phyloP scores from a whole-genome alignment of 306 rosid genomes.

The Hippophae gyantsensis region DNA sequence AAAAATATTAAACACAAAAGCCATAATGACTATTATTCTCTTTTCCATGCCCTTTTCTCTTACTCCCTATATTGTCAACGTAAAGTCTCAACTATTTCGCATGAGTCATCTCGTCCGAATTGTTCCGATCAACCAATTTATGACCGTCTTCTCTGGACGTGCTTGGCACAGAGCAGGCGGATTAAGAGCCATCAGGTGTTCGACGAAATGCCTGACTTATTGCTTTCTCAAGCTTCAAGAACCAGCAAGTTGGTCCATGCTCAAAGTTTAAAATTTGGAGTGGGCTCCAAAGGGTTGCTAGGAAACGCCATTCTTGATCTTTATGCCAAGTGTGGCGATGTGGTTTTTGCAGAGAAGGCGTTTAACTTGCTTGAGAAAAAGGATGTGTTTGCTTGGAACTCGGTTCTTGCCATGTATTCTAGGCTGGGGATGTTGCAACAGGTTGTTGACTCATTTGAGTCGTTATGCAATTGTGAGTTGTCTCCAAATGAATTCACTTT shows the following conservation, averaged over 20 bases:
- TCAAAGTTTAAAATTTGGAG: slow-evolving; percentile 29
- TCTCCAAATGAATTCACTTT: slow-evolving; percentile 46
- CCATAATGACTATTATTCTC: too few species aligned
- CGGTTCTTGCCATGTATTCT: slow-evolving; percentile 48
- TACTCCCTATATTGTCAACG: neutral
- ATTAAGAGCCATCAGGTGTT: slow-evolving; percentile 27
- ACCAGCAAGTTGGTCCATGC: slow-evolving; percentile 34
- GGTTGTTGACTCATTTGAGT: slow-evolving; percentile 31
- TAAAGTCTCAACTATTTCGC: slow-evolving; percentile 1
- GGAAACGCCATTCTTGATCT: slow-evolving; percentile 45
- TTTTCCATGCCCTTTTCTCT: too few species aligned
- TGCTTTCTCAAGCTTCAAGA: slow-evolving; percentile 26
- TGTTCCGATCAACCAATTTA: neutral
- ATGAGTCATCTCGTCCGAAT: slow-evolving; percentile 4
- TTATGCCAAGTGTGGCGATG: slow-evolving; percentile 45
- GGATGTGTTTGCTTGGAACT: slow-evolving; percentile 55
- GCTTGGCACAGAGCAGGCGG: slow-evolving; percentile 32
- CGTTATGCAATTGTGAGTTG: slow-evolving; percentile 22
- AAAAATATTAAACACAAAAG: too few species aligned
- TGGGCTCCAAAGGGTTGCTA: slow-evolving; percentile 34
- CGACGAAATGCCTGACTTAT: slow-evolving; percentile 30
- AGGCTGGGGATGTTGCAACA: slow-evolving; percentile 21
- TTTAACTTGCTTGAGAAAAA: slow-evolving; percentile 40
- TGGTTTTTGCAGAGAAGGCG: slow-evolving; percentile 33
- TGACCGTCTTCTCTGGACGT: slow-evolving; percentile 16